Evolutionary conservation across 1,284 basidiomycete species (phyloP), one percentile per base, ranked within the genome.

Genomic region (Ceratobasidium sp.): DNA sequence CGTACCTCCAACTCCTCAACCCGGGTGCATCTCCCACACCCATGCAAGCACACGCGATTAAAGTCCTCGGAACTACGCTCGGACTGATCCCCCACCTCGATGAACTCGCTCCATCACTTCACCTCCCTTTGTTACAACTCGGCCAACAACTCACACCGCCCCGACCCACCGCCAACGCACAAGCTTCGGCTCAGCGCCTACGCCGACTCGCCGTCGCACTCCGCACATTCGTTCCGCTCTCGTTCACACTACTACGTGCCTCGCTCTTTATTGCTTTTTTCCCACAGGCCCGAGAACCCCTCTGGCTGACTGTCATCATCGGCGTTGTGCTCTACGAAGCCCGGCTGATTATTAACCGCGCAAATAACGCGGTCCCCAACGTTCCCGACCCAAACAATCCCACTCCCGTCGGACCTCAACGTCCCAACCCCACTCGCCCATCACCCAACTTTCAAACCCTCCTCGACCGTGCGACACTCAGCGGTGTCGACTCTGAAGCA

Each of bases 181-280:
- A 15, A 45, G 49, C 13, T 54, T 49, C 50, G 20, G 31, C 40
- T 32, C 72, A 60, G 52, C 58, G 71, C 58, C 25, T 56, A 29
- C 43, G 60, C 31, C 62, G 52, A 20, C 17, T 62, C 35, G 75
- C 72, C 29, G 73, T 67, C 4, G 62, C 45, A 40, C 70, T 75
- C 56, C 64, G 70, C 49, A 35, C 72, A 2, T 75, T 92, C 43
- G 81, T 86, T 13, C 89, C 91, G 0, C 75, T 92, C 10, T 73
- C 88, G 52, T 84, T 92, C 82, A 82, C 92, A 31, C 71, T 85
- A 17, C 81, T 92, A 75, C 87, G 91, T 56, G 90, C 88, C 0
- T 74, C 86, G 15, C 81, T 93, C 15, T 79, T 93, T 45, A 81
- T 93, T 5, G 92, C 91, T 76, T 91, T 93, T 78, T 87, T 93